Evolutionary conservation across 805 yeast species (phyloP).

Genomic region (Kuraishia molischiana): DNA sequence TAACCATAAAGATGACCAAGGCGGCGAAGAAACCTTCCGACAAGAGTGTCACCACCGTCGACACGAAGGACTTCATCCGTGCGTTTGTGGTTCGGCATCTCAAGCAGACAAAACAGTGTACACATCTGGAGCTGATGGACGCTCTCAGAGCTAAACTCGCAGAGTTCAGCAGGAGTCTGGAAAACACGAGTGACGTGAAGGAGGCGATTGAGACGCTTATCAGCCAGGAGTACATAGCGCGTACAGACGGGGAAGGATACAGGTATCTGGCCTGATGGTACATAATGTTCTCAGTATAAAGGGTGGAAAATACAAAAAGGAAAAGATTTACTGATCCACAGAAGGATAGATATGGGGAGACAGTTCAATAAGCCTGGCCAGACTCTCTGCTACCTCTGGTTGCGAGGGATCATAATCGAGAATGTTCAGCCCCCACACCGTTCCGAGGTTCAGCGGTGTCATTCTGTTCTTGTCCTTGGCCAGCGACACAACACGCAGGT

Average conservation of each 20-base stretch:
- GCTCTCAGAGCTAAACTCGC: background rate
- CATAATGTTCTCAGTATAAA: background rate
- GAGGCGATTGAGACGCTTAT: constrained; percentile 1
- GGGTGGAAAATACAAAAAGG: background rate
- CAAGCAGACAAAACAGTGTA: background rate
- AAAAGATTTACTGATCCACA: background rate
- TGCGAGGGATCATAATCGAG: constrained; percentile 57
- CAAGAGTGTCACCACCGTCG: background rate
- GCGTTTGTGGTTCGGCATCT: background rate
- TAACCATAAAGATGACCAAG: constrained; percentile 1
- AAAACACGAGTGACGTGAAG: background rate
- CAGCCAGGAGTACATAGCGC: background rate
- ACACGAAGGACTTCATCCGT: background rate
- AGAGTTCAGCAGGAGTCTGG: background rate
- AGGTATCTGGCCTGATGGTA: background rate
- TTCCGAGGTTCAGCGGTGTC: constrained; percentile 73
- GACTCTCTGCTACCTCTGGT: constrained; percentile 26
- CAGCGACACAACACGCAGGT: constrained; percentile 56
- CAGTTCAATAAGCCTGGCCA: background rate
- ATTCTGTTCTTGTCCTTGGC: constrained; percentile 63
- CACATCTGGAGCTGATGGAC: background rate
- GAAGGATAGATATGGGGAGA: background rate
- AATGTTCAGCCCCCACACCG: constrained; percentile 92
- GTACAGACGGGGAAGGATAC: background rate
- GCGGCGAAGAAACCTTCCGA: background rate